Percentiles rank a stretch among this genome's conserved stretches.
These are phyloP conservation scores for Pistacia integerrima DNA, from an alignment of 345 rosid species.

Conservation along the genomic window DNA sequence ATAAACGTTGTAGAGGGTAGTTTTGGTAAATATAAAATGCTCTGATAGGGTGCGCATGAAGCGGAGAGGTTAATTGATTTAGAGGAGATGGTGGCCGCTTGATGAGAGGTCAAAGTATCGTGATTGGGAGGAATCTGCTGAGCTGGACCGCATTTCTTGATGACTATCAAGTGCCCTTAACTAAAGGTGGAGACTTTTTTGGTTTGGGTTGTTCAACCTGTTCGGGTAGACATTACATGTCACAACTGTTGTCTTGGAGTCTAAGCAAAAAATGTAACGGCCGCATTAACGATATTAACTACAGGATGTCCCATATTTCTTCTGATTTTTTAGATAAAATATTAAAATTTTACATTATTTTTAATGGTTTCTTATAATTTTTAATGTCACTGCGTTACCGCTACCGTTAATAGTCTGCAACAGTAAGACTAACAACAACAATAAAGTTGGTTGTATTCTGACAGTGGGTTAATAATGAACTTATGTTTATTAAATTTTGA, in stretches of 20 bases:
- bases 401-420: too few relatives aligned
- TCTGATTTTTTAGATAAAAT: too few relatives aligned
- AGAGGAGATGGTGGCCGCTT: constrained; percentile 26
- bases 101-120: constrained; percentile 6
- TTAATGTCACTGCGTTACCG: too few relatives aligned
- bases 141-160: constrained; percentile 31
- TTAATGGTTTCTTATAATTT: too few relatives aligned
- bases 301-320: too few relatives aligned
- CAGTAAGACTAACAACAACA: too few relatives aligned
- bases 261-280: constrained; percentile 7
- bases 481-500: too few relatives aligned
- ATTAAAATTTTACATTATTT: too few relatives aligned
- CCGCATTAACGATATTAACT: constrained; percentile 16
- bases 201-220: not conserved
- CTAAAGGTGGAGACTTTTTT: not conserved
- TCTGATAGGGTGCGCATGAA: constrained; percentile 15
- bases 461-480: too few relatives aligned
- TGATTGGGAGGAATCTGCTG: constrained; percentile 25
- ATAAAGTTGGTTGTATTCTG: too few relatives aligned
- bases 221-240: not conserved
- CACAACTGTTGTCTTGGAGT: not conserved
- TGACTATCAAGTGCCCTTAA: not conserved
- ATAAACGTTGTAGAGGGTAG: constrained; percentile 24
- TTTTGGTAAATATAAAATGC: not conserved
- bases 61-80: constrained; percentile 1